Base-by-base conservation (phyloP, 352 stramenopile genomes). In the Pythium grandisporangium region DNA sequence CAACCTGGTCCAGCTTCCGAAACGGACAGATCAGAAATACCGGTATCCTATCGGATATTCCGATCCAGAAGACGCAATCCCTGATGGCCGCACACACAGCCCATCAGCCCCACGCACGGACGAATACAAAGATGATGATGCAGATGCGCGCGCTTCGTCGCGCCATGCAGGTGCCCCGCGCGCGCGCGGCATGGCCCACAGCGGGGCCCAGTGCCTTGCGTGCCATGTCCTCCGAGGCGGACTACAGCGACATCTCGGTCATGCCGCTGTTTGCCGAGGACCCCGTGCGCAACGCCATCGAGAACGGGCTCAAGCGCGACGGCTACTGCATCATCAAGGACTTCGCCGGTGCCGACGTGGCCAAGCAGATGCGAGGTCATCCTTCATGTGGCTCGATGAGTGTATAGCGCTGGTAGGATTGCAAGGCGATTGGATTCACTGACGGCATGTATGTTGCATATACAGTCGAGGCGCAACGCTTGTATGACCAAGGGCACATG, bases 401-500 rank as follows among this genome's bases (percentile, higher is more conserved):
- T n/a, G n/a, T n/a, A n/a, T n/a, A n/a, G 33, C 33, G 10, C 33
- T 38, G n/a, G 12, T 20, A 38, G 33, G 33, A n/a, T n/a, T 37
- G 12, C 43, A 30, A 30, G n/a, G n/a, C n/a, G n/a, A n/a, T n/a
- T n/a, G n/a, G n/a, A n/a, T n/a, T n/a, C n/a, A n/a, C n/a, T n/a
- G n/a, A n/a, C n/a, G n/a, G n/a, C n/a, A n/a, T n/a, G n/a, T n/a
- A n/a, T 30, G 4, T 10, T 37, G 10, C 27, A 14, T 30, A 20
- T 32, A 69, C 55, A 58, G 21, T n/a, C n/a, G 64, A 75, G 42
- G 57, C 64, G 8, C 49, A 75, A 43, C 61, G 58, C 1, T 40
- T 75, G 36, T 75, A 67, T 34, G 61, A 67, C 22, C 55, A 66
- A 24, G 64, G 64, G 2, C 53, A 56, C 53, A 75, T 75, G 64